Evolutionary conservation across 352 stramenopile species (phyloP).

Genomic region (Phytophthora sp.): DNA sequence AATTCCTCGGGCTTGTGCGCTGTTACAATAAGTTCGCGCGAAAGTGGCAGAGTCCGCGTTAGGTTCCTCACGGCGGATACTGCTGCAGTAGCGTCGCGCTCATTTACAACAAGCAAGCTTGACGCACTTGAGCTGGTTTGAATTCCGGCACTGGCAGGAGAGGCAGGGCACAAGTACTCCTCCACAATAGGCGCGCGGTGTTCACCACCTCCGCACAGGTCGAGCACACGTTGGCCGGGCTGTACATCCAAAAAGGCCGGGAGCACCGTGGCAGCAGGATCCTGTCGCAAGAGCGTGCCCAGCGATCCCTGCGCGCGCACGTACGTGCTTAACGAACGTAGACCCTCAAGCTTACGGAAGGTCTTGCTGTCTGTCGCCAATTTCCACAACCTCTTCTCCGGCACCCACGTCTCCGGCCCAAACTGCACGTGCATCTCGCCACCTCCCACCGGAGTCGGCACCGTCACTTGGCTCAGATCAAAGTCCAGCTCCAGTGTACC

Average conservation of each 20-base stretch:
- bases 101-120: slow-evolving; percentile 73
- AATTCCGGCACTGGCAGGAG: slow-evolving; percentile 16
- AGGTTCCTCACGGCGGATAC: slow-evolving; percentile 62
- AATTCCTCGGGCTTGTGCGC: slow-evolving; percentile 80
- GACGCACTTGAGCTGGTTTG: slow-evolving; percentile 14
- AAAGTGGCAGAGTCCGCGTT: slow-evolving; percentile 56
- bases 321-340: slow-evolving; percentile 93
- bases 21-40: slow-evolving; percentile 62
- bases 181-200: slow-evolving; percentile 66
- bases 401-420: slow-evolving; percentile 68
- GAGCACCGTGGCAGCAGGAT: slow-evolving; percentile 96
- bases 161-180: slow-evolving; percentile 38
- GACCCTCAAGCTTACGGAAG: slow-evolving; percentile 86
- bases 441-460: slow-evolving; percentile 61
- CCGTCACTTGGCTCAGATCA: slow-evolving; percentile 53
- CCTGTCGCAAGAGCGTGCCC: slow-evolving; percentile 93
- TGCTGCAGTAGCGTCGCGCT: slow-evolving; percentile 59
- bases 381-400: slow-evolving; percentile 78
- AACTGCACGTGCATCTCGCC: slow-evolving; percentile 64
- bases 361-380: slow-evolving; percentile 75
- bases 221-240: slow-evolving; percentile 77
- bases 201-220: slow-evolving; percentile 76
- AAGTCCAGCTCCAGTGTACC: slow-evolving; percentile 78
- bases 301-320: slow-evolving; percentile 89
- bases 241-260: slow-evolving; percentile 93